phyloP scores from a whole-genome alignment of 2,329 filamentous ascomycete genomes.

The Capronia americana region DNA sequence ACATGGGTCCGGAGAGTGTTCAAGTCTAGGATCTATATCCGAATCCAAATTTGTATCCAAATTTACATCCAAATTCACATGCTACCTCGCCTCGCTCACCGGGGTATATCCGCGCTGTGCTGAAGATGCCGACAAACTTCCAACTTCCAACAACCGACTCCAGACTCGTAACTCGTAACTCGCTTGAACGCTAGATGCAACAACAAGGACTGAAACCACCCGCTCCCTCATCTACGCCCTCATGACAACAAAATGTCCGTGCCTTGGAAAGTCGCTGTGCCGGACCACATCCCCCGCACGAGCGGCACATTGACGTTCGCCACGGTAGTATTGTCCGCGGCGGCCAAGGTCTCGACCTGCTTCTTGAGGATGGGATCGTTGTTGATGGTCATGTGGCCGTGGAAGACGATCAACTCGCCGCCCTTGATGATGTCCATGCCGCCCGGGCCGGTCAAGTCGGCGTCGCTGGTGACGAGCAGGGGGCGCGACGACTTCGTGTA shows the following conservation, averaged over 20 bases:
- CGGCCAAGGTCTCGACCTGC: conserved; percentile 23
- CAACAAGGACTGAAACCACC: background rate
- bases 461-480: conserved; percentile 46
- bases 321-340: conserved; percentile 23
- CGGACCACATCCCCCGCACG: conserved; percentile 38
- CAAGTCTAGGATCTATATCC: background rate
- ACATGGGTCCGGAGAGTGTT: background rate
- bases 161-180: background rate
- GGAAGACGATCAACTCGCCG: conserved; percentile 37
- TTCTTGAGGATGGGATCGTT: conserved; percentile 30
- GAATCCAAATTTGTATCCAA: background rate
- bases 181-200: conserved; percentile 25
- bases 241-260: conserved; percentile 25
- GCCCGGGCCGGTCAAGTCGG: conserved; percentile 37
- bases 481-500: conserved; percentile 47
- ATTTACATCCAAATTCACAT: background rate
- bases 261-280: conserved; percentile 27
- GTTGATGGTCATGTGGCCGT: conserved; percentile 36
- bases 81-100: background rate
- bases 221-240: background rate
- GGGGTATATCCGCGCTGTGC: background rate
- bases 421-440: conserved; percentile 39
- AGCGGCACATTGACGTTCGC: conserved; percentile 29
- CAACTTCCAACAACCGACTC: background rate
- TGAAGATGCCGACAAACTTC: background rate